Evolutionary conservation across 208 protist species (phyloP).

Genomic region (Jaenimonas drosophilae): DNA sequence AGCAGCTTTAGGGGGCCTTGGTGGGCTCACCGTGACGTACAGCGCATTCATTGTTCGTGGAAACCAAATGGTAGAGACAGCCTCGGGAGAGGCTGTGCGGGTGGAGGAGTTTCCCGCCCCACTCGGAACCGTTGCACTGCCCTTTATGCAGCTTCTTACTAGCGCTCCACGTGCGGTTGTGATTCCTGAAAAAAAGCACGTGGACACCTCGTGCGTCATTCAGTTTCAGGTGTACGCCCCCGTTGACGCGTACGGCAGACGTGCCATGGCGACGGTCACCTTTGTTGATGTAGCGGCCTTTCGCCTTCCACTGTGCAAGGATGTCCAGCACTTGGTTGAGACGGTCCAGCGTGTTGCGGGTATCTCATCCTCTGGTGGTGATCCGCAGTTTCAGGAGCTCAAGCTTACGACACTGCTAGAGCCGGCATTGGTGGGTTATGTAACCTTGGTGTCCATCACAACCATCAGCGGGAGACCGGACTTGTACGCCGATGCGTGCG

Average conservation of each 20-base stretch:
- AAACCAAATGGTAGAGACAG: constrained; percentile 44
- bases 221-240: constrained; percentile 84
- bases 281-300: constrained; percentile 82
- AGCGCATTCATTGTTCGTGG: constrained; percentile 69
- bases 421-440: constrained; percentile 61
- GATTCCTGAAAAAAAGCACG: constrained; percentile 56
- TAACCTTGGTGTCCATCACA: constrained; percentile 74
- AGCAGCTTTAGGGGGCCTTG: constrained; percentile 1
- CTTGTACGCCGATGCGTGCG: constrained; percentile 47
- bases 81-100: constrained; percentile 35
- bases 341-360: constrained; percentile 56
- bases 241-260: constrained; percentile 47
- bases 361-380: constrained; percentile 24
- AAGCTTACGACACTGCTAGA: constrained; percentile 72
- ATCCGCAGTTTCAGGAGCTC: constrained; percentile 47
- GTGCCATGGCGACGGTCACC: constrained; percentile 78
- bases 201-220: constrained; percentile 68
- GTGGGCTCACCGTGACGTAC: constrained; percentile 61
- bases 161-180: constrained; percentile 33
- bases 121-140: constrained; percentile 49
- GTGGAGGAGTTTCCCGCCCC: constrained; percentile 73
- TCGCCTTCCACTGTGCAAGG: constrained; percentile 38
- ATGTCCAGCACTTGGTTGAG: constrained; percentile 58
- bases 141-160: constrained; percentile 62
- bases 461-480: constrained; percentile 70